These are phyloP conservation scores for Cladophialophora psammophila DNA, from an alignment of 2,329 filamentous ascomycete genomes.

Conservation along the genomic window DNA sequence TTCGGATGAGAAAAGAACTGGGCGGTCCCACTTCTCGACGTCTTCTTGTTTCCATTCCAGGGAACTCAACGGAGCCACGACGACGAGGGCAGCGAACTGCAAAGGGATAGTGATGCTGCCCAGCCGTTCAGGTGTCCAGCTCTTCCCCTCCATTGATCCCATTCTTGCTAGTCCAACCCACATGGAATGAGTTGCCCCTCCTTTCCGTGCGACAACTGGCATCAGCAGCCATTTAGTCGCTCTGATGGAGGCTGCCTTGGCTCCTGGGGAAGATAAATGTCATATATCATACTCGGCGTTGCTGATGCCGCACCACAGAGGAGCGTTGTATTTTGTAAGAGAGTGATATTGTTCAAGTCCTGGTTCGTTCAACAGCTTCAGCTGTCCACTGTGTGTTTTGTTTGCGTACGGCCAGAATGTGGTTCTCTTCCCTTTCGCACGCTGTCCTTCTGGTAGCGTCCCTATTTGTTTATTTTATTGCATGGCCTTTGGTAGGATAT, in stretches of 20 bases:
- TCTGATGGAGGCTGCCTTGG: background rate
- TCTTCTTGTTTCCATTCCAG: background rate
- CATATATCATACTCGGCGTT: background rate
- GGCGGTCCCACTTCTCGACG: background rate
- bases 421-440: background rate
- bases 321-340: background rate
- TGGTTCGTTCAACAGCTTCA: background rate
- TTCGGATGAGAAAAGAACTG: background rate
- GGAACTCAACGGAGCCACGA: background rate
- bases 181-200: background rate
- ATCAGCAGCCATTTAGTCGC: background rate
- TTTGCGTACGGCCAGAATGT: background rate
- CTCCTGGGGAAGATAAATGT: background rate
- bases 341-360: background rate
- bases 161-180: background rate
- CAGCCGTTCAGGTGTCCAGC: background rate
- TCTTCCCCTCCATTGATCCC: background rate
- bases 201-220: background rate
- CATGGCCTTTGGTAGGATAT: constrained; percentile 19
- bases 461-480: constrained; percentile 17
- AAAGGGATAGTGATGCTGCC: background rate
- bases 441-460: background rate
- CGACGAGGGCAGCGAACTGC: background rate
- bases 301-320: background rate
- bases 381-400: background rate